Evolutionary conservation across 345 rosid species (phyloP).

Genomic region (Euphorbia peplus): DNA sequence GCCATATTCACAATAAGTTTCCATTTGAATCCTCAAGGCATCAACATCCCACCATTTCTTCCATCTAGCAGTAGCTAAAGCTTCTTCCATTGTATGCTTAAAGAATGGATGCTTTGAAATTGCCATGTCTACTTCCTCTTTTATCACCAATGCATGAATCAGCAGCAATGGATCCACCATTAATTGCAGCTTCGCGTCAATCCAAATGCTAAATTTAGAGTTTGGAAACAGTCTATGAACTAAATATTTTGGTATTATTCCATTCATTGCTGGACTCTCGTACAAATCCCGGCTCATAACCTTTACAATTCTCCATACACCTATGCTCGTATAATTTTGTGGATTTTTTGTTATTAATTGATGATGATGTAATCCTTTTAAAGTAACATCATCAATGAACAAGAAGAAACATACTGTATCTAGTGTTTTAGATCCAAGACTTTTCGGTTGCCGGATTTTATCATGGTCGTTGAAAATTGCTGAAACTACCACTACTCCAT

Average conservation of each 20-base stretch:
- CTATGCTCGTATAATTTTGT: slow-evolving; percentile 26
- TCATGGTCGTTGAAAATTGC: slow-evolving; percentile 91
- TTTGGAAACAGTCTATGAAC: slow-evolving; percentile 80
- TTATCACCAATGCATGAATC: slow-evolving; percentile 61
- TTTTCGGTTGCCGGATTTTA: slow-evolving; percentile 77
- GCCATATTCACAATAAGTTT: slow-evolving; percentile 81
- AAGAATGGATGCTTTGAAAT: slow-evolving; percentile 73
- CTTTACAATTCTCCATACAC: slow-evolving; percentile 68
- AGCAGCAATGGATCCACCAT: slow-evolving; percentile 74
- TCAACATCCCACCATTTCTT: slow-evolving; percentile 75
- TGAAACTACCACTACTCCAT: slow-evolving; percentile 68
- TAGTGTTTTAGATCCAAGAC: slow-evolving; percentile 68
- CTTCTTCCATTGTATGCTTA: slow-evolving; percentile 84
- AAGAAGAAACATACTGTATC: slow-evolving; percentile 71
- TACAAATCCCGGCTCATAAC: slow-evolving; percentile 42
- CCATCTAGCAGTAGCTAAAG: slow-evolving; percentile 95
- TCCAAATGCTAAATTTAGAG: slow-evolving; percentile 81
- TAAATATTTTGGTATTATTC: slow-evolving; percentile 75
- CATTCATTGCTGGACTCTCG: slow-evolving; percentile 80
- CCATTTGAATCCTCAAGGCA: slow-evolving; percentile 68
- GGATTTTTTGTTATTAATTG: slow-evolving; percentile 37
- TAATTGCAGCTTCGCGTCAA: slow-evolving; percentile 83
- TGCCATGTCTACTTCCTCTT: slow-evolving; percentile 60
- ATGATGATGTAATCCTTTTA: slow-evolving; percentile 43
- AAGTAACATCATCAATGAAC: slow-evolving; percentile 71